Percentiles rank a stretch among this genome's conserved stretches.
Conservation (phyloP, 768 basidiomycete species). For the Boletus rufocinnamomeus region DNA sequence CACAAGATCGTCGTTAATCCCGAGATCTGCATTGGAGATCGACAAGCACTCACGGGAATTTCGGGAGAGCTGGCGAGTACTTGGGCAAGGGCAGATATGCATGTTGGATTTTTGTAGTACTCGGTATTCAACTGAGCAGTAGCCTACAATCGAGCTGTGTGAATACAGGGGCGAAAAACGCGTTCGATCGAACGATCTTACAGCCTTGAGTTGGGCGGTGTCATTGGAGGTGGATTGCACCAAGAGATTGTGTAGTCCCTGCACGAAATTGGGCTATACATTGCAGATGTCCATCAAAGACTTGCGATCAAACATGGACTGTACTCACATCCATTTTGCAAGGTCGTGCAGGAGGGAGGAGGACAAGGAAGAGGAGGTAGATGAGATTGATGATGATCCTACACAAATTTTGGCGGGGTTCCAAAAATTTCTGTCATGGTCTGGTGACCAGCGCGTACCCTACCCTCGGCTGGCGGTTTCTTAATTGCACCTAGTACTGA, state of each 20-base stretch:
- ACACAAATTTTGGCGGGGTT: constrained; percentile 62
- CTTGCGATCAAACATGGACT: neutral
- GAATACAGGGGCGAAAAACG: constrained; percentile 20
- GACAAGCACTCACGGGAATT: constrained; percentile 59
- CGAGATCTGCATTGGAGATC: constrained; percentile 10
- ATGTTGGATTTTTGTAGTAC: constrained; percentile 88
- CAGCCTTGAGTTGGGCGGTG: constrained; percentile 85
- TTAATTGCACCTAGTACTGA: neutral
- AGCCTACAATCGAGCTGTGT: constrained; percentile 53
- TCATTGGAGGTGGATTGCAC: constrained; percentile 81
- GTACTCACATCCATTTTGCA: constrained; percentile 34
- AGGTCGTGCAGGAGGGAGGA: constrained; percentile 27
- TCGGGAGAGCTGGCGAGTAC: constrained; percentile 88
- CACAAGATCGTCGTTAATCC: constrained; percentile 7
- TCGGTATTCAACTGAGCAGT: constrained; percentile 89
- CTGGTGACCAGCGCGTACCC: neutral
- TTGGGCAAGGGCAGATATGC: constrained; percentile 87
- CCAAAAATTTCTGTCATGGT: constrained; percentile 33
- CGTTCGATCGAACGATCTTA: constrained; percentile 46
- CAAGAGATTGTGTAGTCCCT: constrained; percentile 83
- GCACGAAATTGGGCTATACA: constrained; percentile 66
- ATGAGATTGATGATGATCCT: constrained; percentile 33
- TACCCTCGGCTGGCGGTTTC: too few species aligned
- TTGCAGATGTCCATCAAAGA: constrained; percentile 5
- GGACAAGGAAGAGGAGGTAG: constrained; percentile 32